Percentiles rank a stretch among this genome's conserved stretches.
These are phyloP conservation scores for Chlamydomonas applanata DNA, from an alignment of 139 green algal genomes.

Conservation along the genomic window DNA sequence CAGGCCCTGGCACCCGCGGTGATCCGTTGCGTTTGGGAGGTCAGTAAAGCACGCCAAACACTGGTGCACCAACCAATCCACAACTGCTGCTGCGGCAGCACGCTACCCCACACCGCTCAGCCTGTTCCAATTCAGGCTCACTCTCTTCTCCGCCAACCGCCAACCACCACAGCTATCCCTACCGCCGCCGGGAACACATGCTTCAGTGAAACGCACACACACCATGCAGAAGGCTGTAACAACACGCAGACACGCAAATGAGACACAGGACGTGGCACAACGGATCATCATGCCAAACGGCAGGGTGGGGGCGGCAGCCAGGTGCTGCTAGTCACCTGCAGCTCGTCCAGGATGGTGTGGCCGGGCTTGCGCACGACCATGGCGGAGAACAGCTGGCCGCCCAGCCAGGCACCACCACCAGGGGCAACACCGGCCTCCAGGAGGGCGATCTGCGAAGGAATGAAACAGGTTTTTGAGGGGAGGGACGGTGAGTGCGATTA, in stretches of 20 bases:
- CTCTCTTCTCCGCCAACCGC: no score
- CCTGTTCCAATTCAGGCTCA: no score
- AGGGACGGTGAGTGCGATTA: background rate
- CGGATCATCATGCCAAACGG: no score
- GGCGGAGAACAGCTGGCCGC: constrained; percentile 92
- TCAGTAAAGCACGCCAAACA: background rate
- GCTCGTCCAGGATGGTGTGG: constrained; percentile 87
- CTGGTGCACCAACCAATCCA: background rate
- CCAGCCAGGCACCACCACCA: constrained; percentile 91
- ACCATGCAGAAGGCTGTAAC: no score
- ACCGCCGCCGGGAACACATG: no score
- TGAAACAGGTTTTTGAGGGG: background rate
- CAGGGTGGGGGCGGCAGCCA: no score
- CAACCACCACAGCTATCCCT: no score
- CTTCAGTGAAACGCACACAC: no score
- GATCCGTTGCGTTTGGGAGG: background rate
- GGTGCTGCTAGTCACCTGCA: constrained; percentile 36
- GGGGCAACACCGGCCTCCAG: constrained; percentile 83
- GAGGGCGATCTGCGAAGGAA: constrained; percentile 68
- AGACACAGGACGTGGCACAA: no score
- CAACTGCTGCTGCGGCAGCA: no score
- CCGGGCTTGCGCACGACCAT: constrained; percentile 97
- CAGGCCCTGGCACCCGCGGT: background rate
- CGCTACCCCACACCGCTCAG: no score
- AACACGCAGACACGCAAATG: no score